Conservation (phyloP, 805 yeast genomes). For the Ogataea angusta region DNA sequence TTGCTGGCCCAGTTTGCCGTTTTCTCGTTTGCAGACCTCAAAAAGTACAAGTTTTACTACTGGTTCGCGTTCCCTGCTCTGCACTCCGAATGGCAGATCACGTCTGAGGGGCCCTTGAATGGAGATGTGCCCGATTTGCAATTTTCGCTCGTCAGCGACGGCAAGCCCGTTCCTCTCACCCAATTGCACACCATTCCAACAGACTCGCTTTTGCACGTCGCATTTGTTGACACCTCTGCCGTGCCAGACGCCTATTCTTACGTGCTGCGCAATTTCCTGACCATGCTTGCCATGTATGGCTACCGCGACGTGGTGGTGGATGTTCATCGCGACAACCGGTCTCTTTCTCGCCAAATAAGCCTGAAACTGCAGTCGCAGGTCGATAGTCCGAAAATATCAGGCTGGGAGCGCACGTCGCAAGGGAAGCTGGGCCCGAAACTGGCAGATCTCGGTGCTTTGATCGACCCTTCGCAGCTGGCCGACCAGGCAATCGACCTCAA, state of each 20-base stretch:
- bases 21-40: slow-evolving; percentile 80
- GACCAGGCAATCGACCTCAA: slow-evolving; percentile 92
- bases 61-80: slow-evolving; percentile 85
- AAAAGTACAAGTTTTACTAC: slow-evolving; percentile 81
- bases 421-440: slow-evolving; percentile 78
- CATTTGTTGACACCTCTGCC: slow-evolving; percentile 28
- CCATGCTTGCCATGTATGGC: slow-evolving; percentile 33
- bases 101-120: slow-evolving; percentile 2
- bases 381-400: slow-evolving; percentile 48
- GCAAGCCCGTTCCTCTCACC: slow-evolving; percentile 8
- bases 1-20: slow-evolving; percentile 43
- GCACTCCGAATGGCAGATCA: slow-evolving; percentile 46
- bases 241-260: slow-evolving; percentile 19
- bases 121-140: slow-evolving; percentile 11
- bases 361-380: slow-evolving; percentile 19
- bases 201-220: slow-evolving; percentile 5
- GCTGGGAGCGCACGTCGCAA: slow-evolving; percentile 85
- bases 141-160: slow-evolving; percentile 11
- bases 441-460: slow-evolving; percentile 76
- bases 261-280: slow-evolving; percentile 25
- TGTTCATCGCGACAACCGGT: slow-evolving; percentile 36
- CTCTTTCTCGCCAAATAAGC: slow-evolving; percentile 24
- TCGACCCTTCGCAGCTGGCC: slow-evolving; percentile 78
- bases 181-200: slow-evolving; percentile 6
- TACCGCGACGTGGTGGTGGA: slow-evolving; percentile 35